A percentile compares a stretch with the other conserved stretches of the same genome.
These are phyloP conservation scores for Suillus spraguei DNA, from an alignment of 768 basidiomycete genomes.

Conservation along the genomic window DNA sequence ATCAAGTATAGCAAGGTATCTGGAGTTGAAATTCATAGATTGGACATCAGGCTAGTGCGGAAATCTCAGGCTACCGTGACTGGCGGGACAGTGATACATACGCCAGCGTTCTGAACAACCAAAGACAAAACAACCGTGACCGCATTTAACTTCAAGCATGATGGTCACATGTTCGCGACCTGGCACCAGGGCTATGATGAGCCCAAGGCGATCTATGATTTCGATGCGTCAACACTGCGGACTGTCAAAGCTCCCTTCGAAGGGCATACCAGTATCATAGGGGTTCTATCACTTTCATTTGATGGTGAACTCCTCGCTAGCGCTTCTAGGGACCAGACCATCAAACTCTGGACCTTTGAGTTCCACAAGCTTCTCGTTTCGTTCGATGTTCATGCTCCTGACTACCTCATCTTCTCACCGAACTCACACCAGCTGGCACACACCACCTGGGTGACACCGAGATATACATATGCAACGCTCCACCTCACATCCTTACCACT, in stretches of 20 bases:
- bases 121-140: neutral
- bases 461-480: neutral
- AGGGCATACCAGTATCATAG: neutral
- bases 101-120: neutral
- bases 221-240: neutral
- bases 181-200: neutral
- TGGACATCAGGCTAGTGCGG: neutral
- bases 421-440: neutral
- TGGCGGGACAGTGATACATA: neutral
- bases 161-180: neutral
- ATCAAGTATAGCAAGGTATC: neutral
- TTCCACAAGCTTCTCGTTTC: neutral
- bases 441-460: neutral
- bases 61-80: no score
- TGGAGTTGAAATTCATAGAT: neutral
- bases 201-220: neutral
- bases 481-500: neutral
- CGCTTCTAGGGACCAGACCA: no score
- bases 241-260: neutral
- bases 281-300: neutral
- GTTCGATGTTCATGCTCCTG: neutral
- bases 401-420: neutral
- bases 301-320: neutral
- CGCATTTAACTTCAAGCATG: neutral
- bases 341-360: slow-evolving; percentile 3